phyloP scores from a whole-genome alignment of 1,284 basidiomycete species.

The Moesziomyces globuligerus region DNA sequence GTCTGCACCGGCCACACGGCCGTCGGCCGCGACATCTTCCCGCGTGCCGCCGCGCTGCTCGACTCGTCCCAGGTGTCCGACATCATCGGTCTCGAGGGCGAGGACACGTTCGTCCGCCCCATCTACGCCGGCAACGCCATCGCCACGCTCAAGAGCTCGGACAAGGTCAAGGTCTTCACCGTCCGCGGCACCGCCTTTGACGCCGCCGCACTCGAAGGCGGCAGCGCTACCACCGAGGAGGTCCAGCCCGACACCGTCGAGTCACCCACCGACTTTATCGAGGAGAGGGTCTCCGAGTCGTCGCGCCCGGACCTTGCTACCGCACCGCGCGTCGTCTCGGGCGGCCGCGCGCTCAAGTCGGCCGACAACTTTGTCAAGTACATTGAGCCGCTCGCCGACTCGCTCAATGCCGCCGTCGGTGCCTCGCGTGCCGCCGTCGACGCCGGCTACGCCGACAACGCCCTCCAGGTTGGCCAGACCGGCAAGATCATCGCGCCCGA shows the following conservation, averaged over 20 bases:
- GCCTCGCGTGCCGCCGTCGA: slow-evolving; percentile 98
- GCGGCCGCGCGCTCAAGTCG: slow-evolving; percentile 93
- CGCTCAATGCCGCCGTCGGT: slow-evolving; percentile 92
- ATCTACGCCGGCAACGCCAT: slow-evolving; percentile 99
- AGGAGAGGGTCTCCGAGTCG: slow-evolving; percentile 86
- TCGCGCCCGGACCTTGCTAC: slow-evolving; percentile 91
- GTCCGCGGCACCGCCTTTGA: slow-evolving; percentile 94
- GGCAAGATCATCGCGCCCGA: slow-evolving; percentile 85
- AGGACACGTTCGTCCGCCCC: slow-evolving; percentile 86
- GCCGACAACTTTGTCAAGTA: slow-evolving; percentile 89
- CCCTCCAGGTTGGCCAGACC: slow-evolving; percentile 97
- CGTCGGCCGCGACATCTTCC: slow-evolving; percentile 79
- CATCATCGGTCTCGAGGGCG: slow-evolving; percentile 84
- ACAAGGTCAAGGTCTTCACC: slow-evolving; percentile 91
- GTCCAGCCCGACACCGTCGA: slow-evolving; percentile 77
- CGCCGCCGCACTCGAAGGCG: slow-evolving; percentile 72
- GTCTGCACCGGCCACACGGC: slow-evolving; percentile 84
- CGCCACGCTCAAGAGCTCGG: slow-evolving; percentile 83
- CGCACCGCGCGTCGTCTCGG: slow-evolving; percentile 89
- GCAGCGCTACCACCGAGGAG: slow-evolving; percentile 73
- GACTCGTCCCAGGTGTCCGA: slow-evolving; percentile 81
- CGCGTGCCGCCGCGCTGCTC: slow-evolving; percentile 85
- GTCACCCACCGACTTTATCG: slow-evolving; percentile 75
- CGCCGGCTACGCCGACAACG: slow-evolving; percentile 97
- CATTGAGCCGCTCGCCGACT: slow-evolving; percentile 92